A percentile compares a stretch with the other conserved stretches of the same genome.
phyloP scores from a whole-genome alignment of 2,329 filamentous ascomycete genomes.

The Scleromitrula shiraiana region DNA sequence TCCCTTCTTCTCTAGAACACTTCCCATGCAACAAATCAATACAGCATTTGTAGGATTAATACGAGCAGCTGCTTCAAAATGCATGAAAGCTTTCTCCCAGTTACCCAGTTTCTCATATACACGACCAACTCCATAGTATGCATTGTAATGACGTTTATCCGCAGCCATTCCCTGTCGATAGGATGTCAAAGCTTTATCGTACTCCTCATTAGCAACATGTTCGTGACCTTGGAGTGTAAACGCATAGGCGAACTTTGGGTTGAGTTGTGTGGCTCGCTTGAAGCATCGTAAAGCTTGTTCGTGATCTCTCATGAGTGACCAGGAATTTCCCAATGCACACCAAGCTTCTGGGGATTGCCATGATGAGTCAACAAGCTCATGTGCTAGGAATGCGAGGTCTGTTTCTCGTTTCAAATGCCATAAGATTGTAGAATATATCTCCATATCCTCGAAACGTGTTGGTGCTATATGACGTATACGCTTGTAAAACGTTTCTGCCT shows the following conservation, averaged over 20 bases:
- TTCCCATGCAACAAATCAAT: conserved; percentile 84
- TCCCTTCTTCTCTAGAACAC: conserved; percentile 81
- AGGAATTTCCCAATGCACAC: conserved; percentile 92
- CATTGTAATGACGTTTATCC: conserved; percentile 89
- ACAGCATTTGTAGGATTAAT: conserved; percentile 96
- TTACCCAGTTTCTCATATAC: conserved; percentile 89
- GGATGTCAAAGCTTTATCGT: conserved; percentile 82
- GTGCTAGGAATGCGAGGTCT: conserved; percentile 83
- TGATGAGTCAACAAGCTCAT: conserved; percentile 79
- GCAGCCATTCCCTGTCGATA: conserved; percentile 82
- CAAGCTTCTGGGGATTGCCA: conserved; percentile 90
- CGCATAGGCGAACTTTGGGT: conserved; percentile 87
- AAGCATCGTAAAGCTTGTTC: conserved; percentile 94
- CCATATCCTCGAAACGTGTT: conserved; percentile 86
- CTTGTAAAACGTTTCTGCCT: conserved; percentile 81
- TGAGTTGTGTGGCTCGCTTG: conserved; percentile 83
- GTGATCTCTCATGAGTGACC: conserved; percentile 84
- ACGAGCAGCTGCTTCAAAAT: conserved; percentile 78
- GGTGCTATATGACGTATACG: conserved; percentile 73
- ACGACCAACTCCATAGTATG: conserved; percentile 83
- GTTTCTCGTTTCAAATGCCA: conserved; percentile 94
- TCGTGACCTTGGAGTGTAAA: conserved; percentile 96
- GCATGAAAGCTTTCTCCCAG: conserved; percentile 81
- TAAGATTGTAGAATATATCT: conserved; percentile 96
- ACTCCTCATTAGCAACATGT: conserved; percentile 92